A percentile compares a stretch with the other conserved stretches of the same genome.
phyloP scores from a whole-genome alignment of 352 stramenopile species.

The Elongisporangium undulatum region DNA sequence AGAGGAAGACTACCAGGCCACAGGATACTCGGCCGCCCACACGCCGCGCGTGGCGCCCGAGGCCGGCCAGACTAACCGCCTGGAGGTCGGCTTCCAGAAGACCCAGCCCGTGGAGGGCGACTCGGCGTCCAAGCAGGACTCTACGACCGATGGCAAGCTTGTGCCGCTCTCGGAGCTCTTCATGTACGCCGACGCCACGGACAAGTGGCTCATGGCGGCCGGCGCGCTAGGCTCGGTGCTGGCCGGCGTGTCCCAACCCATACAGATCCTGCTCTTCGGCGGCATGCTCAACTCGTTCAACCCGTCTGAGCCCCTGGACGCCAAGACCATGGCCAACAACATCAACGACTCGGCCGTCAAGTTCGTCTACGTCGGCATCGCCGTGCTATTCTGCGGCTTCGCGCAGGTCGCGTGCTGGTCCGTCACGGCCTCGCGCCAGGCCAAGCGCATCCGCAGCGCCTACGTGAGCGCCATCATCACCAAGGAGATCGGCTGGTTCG shows the following conservation, averaged over 20 bases:
- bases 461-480: conserved; percentile 55
- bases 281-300: conserved; percentile 75
- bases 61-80: conserved; percentile 4
- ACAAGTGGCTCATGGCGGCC: conserved; percentile 52
- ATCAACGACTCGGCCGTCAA: conserved; percentile 42
- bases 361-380: conserved; percentile 49
- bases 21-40: background rate
- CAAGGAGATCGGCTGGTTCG: conserved; percentile 69
- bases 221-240: conserved; percentile 38
- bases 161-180: conserved; percentile 46
- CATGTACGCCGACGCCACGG: conserved; percentile 44
- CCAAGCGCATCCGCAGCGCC: conserved; percentile 45
- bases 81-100: conserved; percentile 17
- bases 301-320: conserved; percentile 13
- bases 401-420: conserved; percentile 62
- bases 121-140: conserved; percentile 14
- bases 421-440: conserved; percentile 55
- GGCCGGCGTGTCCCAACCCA: conserved; percentile 43
- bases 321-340: conserved; percentile 16
- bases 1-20: background rate
- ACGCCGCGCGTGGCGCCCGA: conserved; percentile 1
- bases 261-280: conserved; percentile 71
- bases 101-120: background rate
- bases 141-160: conserved; percentile 20
- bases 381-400: conserved; percentile 41